phyloP scores from a whole-genome alignment of 2,329 filamentous ascomycete species.

The Beauveria rudraprayagi region DNA sequence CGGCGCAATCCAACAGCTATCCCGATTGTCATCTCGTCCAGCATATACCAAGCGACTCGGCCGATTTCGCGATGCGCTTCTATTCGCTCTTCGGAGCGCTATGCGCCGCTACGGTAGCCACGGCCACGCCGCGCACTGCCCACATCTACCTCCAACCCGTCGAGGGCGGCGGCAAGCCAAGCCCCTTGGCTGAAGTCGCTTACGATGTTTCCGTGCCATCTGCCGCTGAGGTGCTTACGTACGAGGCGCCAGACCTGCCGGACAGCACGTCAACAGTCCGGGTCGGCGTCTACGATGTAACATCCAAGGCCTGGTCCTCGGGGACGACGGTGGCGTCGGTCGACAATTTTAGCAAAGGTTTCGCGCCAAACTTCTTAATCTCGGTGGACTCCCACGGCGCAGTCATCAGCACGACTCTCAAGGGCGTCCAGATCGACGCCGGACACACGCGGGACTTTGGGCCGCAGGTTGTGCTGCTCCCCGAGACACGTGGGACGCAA shows the following conservation, averaged over 20 bases:
- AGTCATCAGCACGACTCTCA: slow-evolving; percentile 42
- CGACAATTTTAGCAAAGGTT: slow-evolving; percentile 54
- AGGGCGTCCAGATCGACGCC: slow-evolving; percentile 54
- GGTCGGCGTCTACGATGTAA: slow-evolving; percentile 48
- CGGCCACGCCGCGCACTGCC: slow-evolving; percentile 35
- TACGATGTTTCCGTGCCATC: slow-evolving; percentile 41
- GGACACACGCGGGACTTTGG: slow-evolving; percentile 59
- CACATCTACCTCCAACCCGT: slow-evolving; percentile 49
- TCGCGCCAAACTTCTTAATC: slow-evolving; percentile 48
- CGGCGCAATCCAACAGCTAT: neutral
- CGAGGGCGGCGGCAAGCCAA: slow-evolving; percentile 25
- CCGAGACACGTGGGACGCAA: slow-evolving; percentile 41
- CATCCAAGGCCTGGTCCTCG: slow-evolving; percentile 39
- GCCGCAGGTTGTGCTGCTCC: slow-evolving; percentile 46
- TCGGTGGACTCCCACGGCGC: slow-evolving; percentile 37
- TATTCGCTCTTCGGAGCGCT: slow-evolving; percentile 33
- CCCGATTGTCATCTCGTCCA: neutral
- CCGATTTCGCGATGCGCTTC: slow-evolving; percentile 32
- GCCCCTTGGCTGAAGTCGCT: slow-evolving; percentile 46
- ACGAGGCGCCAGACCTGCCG: slow-evolving; percentile 48
- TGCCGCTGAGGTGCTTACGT: slow-evolving; percentile 41
- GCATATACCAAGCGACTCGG: neutral
- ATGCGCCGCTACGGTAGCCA: slow-evolving; percentile 32
- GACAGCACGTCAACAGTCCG: slow-evolving; percentile 42
- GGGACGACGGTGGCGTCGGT: slow-evolving; percentile 47